Evolutionary conservation across 169 alveolate genomes (phyloP), one percentile per base, ranked within the genome.

Genomic region (Plasmodium vinckei): DNA sequence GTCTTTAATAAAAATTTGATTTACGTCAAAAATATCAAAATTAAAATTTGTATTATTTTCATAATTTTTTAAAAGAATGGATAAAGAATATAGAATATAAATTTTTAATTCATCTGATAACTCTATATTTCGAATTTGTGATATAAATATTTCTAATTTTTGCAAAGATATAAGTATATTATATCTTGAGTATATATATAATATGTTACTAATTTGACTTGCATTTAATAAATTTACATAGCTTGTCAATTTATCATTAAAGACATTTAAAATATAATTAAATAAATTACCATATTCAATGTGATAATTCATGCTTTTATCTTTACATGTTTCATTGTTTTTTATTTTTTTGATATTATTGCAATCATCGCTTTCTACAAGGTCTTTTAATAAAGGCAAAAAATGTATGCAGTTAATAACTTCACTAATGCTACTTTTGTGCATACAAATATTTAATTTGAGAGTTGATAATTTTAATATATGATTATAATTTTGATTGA

Each of bases 341-440:
- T 46, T 68, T 27, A 23, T 17, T 17, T 33, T 44, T n/a, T 10
- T 15, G 25, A 46, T 42, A 51, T 51, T 51, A 12, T 51, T 51
- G 12, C 19, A 13, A 0, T 68, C 77, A 9, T 60, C 17, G 27
- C 44, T 72, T 53, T 82, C 90, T 25, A 82, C 54, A 19, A 51
- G 47, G 19, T 82, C 72, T 44, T 82, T 82, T 46, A 82, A 56
- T 15, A 13, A 67, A 10, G 90, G 90, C 65, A 82, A 82, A 67
- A 82, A 82, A 67, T 82, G 90, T 54, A 82, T 72, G 51, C 90
- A 82, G 27, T 69, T 82, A 67, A 82, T 82, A 9, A 82, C 90
- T 15, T 82, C 90, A 23, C 33, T 21, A 49, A 82, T 61, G 3
- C 65, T 54, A 23, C 90, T 82, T 68, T 21, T 65, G 13, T 82